Evolutionary conservation across 2,329 filamentous ascomycete species (phyloP).

Genomic region (Blastomyces percursus): DNA sequence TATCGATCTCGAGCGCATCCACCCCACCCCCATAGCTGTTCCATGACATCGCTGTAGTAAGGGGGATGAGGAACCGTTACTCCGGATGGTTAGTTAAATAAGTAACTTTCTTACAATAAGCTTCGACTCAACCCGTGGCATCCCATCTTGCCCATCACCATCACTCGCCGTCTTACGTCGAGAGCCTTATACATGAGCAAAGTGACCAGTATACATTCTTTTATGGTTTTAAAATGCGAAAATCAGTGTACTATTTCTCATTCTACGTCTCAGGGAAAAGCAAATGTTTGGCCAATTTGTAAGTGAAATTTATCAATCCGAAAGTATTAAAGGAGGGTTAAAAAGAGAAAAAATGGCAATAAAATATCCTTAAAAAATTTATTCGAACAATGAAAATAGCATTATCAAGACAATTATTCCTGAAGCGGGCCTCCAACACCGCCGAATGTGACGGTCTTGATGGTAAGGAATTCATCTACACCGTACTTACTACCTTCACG

Average conservation of each 20-base stretch:
- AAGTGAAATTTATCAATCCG: too few species aligned
- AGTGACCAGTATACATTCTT: too few species aligned
- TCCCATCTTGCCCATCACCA: too few species aligned
- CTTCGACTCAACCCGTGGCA: too few species aligned
- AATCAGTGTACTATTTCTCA: background rate
- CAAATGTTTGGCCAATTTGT: background rate
- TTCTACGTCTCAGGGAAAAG: background rate
- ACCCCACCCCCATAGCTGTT: too few species aligned
- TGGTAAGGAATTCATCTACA: conserved; percentile 62
- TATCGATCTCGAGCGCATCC: background rate
- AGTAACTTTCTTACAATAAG: too few species aligned
- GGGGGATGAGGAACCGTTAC: too few species aligned
- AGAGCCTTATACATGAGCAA: too few species aligned
- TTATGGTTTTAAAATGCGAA: background rate
- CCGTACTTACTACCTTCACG: conserved; percentile 68
- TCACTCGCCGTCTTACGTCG: too few species aligned
- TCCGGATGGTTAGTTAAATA: too few species aligned
- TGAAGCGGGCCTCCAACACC: conserved; percentile 51
- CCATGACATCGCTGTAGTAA: too few species aligned
- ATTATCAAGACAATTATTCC: conserved; percentile 17
- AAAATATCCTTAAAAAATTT: background rate
- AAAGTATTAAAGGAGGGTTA: background rate
- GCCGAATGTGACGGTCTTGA: conserved; percentile 58
- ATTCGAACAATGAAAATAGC: background rate
- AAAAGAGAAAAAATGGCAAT: background rate